Evolutionary conservation across 129 eudicot species (phyloP), one percentile per base, ranked within the genome.

Genomic region (Erigeron canadensis): DNA sequence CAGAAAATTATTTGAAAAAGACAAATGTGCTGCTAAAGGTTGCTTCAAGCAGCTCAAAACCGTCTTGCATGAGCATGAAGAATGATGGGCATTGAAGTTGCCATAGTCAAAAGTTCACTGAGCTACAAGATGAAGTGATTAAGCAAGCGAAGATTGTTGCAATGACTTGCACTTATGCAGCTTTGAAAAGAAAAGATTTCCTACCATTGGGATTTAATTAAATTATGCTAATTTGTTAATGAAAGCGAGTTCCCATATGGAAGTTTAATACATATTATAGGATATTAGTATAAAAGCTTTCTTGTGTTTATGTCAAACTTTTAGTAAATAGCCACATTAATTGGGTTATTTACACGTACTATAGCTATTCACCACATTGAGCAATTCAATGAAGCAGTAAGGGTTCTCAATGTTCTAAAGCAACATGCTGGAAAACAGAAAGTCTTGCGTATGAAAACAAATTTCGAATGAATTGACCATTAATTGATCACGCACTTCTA

Each of bases 211-310:
- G 98, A 50, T 94, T 94, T 58, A 94, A 94, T 63, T 94, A 94
- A n/a, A n/a, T n/a, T n/a, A n/a, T 45, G 98, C 89, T 79, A 94
- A 94, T 80, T 48, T 94, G 57, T 72, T 94, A 72, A 94, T 94
- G 98, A 97, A 94, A 84, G 98, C 89, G 84, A 94, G 98, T 81
- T 97, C 98, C 17, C 98, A 94, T 10, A 94, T 94, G n/a, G n/a
- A n/a, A n/a, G n/a, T n/a, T n/a, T n/a, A n/a, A n/a, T n/a, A n/a
- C n/a, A n/a, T n/a, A n/a, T n/a, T n/a, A n/a, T n/a, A n/a, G n/a
- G n/a, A n/a, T n/a, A n/a, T n/a, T n/a, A n/a, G n/a, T n/a, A n/a
- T n/a, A n/a, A n/a, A n/a, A n/a, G n/a, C n/a, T n/a, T n/a, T n/a
- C n/a, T n/a, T n/a, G n/a, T n/a, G n/a, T n/a, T n/a, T n/a, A n/a